Evolutionary conservation across 208 protist species (phyloP).

Genomic region (Entamoeba dispar): DNA sequence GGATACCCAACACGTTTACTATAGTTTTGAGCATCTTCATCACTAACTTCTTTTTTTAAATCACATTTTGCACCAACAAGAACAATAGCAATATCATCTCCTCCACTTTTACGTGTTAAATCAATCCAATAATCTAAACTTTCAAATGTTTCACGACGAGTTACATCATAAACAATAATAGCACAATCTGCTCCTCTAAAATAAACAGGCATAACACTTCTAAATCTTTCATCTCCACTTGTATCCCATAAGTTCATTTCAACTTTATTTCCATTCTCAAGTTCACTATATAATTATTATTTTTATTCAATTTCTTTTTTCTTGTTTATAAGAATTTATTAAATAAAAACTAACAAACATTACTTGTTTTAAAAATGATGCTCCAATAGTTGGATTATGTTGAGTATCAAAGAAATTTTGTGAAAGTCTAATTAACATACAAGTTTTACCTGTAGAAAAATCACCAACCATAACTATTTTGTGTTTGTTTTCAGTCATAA

Average conservation of each 20-base stretch:
- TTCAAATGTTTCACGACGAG: conserved; percentile 96
- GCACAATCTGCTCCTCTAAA: conserved; percentile 64
- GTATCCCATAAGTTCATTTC: conserved; percentile 31
- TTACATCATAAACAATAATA: conserved; percentile 99
- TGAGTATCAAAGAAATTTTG: neutral
- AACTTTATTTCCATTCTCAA: conserved; percentile 22
- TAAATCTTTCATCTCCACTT: conserved; percentile 1
- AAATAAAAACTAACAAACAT: neutral
- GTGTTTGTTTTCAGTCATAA: neutral
- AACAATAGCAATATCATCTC: conserved; percentile 98
- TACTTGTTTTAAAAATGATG: neutral
- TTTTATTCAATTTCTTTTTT: neutral
- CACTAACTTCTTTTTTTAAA: conserved; percentile 60
- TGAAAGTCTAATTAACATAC: neutral
- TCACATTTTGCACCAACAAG: conserved; percentile 99
- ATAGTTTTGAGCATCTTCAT: neutral
- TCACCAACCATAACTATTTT: neutral
- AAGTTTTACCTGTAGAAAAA: neutral
- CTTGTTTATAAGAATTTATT: neutral
- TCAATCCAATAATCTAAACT: conserved; percentile 98
- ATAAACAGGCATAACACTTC: conserved; percentile 56
- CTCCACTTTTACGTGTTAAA: conserved; percentile 82
- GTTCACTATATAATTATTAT: neutral
- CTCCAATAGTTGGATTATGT: neutral
- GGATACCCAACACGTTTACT: neutral